A percentile compares a stretch with the other conserved stretches of the same genome.
Conservation (phyloP, 352 stramenopile species). For the Aphanomyces euteiches region DNA sequence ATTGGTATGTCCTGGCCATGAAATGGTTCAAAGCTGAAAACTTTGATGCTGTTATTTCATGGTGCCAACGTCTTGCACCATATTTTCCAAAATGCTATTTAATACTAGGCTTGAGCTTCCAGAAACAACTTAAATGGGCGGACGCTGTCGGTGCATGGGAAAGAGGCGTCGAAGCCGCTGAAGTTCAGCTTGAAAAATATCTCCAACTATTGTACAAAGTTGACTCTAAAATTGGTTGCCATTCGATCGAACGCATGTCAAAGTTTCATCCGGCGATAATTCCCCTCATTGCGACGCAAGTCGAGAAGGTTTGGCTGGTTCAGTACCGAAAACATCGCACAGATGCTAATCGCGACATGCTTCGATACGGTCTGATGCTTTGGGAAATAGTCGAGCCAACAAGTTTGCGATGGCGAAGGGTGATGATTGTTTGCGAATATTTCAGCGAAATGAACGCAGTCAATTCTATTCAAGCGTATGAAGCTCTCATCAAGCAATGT, state of each 20-base stretch:
- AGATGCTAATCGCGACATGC: background rate
- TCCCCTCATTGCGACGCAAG: background rate
- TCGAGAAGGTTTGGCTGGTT: slow-evolving; percentile 4
- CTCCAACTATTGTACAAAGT: slow-evolving; percentile 9
- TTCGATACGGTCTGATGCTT: slow-evolving; percentile 7
- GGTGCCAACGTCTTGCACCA: background rate
- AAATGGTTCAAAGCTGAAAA: slow-evolving; percentile 27
- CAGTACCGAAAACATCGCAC: background rate
- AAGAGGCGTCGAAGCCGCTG: background rate
- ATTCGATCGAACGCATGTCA: background rate
- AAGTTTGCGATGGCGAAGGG: background rate
- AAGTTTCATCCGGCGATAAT: background rate
- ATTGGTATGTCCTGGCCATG: background rate
- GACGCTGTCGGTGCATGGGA: background rate
- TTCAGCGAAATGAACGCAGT: background rate
- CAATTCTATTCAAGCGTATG: background rate
- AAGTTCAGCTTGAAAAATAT: slow-evolving; percentile 10
- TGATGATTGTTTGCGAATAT: background rate
- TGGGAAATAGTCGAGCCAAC: slow-evolving; percentile 4
- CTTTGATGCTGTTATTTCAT: slow-evolving; percentile 14
- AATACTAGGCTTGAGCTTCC: background rate
- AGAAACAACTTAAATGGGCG: slow-evolving; percentile 15
- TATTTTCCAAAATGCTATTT: slow-evolving; percentile 15
- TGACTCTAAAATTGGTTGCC: background rate
- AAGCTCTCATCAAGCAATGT: background rate